These are phyloP conservation scores for Hypsizygus ulmarius DNA, from an alignment of 1,284 basidiomycete species.

Conservation along the genomic window DNA sequence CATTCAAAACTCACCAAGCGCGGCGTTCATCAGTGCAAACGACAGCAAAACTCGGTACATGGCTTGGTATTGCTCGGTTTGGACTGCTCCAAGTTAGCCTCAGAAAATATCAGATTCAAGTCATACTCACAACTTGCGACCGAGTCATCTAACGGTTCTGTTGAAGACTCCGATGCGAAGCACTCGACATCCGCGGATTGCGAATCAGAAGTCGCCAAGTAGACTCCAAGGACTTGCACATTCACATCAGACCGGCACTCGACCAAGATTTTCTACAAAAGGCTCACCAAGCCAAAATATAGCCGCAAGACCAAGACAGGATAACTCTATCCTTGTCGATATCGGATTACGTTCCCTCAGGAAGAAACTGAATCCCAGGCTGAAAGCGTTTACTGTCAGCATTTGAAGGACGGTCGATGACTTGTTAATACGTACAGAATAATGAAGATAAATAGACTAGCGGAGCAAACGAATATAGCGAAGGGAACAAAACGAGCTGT, in stretches of 20 bases:
- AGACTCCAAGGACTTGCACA: conserved; percentile 63
- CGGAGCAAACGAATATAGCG: conserved; percentile 72
- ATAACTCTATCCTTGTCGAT: conserved; percentile 73
- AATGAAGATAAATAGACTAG: conserved; percentile 63
- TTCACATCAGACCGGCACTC: conserved; percentile 12
- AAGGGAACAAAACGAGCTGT: conserved; percentile 81
- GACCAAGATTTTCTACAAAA: conserved; percentile 4
- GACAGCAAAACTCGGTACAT: conserved; percentile 78
- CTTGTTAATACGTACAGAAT: conserved; percentile 48
- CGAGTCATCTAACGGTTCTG: conserved; percentile 50
- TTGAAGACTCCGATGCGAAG: conserved; percentile 53
- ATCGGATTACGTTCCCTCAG: conserved; percentile 69
- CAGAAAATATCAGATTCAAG: conserved; percentile 4
- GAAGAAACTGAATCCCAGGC: conserved; percentile 60
- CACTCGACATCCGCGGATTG: conserved; percentile 79
- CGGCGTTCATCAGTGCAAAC: conserved; percentile 74
- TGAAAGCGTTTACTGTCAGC: conserved; percentile 24
- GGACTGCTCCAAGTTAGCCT: conserved; percentile 37
- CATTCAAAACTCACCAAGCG: conserved; percentile 44
- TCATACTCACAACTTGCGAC: conserved; percentile 53
- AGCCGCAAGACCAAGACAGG: conserved; percentile 66
- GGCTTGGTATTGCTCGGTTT: conserved; percentile 72
- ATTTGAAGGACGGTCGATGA: not conserved
- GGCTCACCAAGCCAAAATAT: conserved; percentile 74
- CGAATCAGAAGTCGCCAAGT: conserved; percentile 67